Evolutionary conservation across 2,329 filamentous ascomycete species (phyloP), one percentile per base, ranked within the genome.

Genomic region (Colletotrichum costaricense): DNA sequence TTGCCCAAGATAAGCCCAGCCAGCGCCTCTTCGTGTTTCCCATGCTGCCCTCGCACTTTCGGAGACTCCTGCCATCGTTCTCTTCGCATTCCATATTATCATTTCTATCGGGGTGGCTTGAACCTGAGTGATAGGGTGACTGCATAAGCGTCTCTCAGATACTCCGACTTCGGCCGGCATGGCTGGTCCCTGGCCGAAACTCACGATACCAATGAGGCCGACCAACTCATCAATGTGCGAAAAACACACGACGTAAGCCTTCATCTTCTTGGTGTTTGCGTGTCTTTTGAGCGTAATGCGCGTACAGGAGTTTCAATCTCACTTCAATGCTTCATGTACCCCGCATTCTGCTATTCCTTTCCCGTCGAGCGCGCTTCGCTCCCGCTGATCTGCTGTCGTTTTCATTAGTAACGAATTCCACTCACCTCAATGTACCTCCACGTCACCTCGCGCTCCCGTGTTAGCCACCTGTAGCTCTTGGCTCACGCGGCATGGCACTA

Each of bases 1-100:
- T 30, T 24, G 19, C 52, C 24, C 19, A 33, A 64, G 70, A 72
- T 69, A 64, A 72, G 66, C 59, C 54, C 7, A 24, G 22, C 22
- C 52, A 26, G 22, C 22, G n/a, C 24, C 52, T 26, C 52, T 55
- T 55, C n/a, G 11, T 55, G 22, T 55, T 55, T 26, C 19, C 19
- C 19, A 49, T 4, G 52, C 22, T 55, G 52, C n/a, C 52, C n/a
- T 54, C 49, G 49, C 22, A 42, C 38, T 42, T 49, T 49, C 42
- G 19, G 42, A 49, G 42, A 49, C 42, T 49, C 42, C 42, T 49
- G 8, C 42, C 42, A 22, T 49, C 4, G 42, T 55, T 26, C 52
- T 24, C 52, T 55, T 55, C 42, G 19, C n/a, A 22, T 4, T 22
- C n/a, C 42, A 5, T 49, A 22, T 49, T 3, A 11, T 11, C n/a